A percentile compares a stretch with the other conserved stretches of the same genome.
Evolutionary conservation across 768 basidiomycete species (phyloP).

Genomic region (Nidula microcarpa): DNA sequence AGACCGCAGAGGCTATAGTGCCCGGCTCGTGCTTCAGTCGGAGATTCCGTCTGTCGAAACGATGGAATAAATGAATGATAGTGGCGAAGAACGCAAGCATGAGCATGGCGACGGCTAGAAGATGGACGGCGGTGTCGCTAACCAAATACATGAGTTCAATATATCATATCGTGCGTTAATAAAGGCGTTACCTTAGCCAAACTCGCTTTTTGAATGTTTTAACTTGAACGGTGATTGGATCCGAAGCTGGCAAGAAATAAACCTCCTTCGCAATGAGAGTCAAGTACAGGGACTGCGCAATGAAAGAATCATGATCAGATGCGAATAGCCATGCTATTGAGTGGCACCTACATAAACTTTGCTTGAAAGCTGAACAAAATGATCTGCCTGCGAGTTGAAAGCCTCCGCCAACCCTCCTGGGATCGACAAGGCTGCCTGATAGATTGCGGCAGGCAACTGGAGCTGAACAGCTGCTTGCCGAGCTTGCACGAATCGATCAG

Average conservation of each 20-base stretch:
- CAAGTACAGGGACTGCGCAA: slow-evolving; percentile 44
- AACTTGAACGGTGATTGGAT: slow-evolving; percentile 34
- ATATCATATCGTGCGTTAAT: background rate
- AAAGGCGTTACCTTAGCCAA: slow-evolving; percentile 39
- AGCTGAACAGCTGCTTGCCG: slow-evolving; percentile 41
- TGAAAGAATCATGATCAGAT: too few relatives aligned
- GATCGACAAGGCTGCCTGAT: slow-evolving; percentile 39
- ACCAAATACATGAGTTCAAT: background rate
- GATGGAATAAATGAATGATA: slow-evolving; percentile 45
- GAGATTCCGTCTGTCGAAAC: slow-evolving; percentile 37
- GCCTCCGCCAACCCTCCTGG: slow-evolving; percentile 31
- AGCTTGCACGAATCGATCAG: slow-evolving; percentile 34
- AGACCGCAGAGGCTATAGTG: slow-evolving; percentile 54
- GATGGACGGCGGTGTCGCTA: slow-evolving; percentile 40
- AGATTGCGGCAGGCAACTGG: slow-evolving; percentile 49
- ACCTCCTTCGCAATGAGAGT: slow-evolving; percentile 46
- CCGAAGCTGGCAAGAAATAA: slow-evolving; percentile 39
- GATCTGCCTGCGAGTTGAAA: slow-evolving; percentile 29
- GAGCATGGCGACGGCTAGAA: slow-evolving; percentile 38
- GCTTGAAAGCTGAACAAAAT: slow-evolving; percentile 33
- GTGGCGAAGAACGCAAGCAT: slow-evolving; percentile 39
- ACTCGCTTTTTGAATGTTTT: slow-evolving; percentile 43
- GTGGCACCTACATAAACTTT: slow-evolving; percentile 54
- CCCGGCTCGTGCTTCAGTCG: slow-evolving; percentile 45
- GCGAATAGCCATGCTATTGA: too few relatives aligned